These are phyloP conservation scores for Nicotiana rustica DNA, from an alignment of 305 asterid species.

Conservation along the genomic window DNA sequence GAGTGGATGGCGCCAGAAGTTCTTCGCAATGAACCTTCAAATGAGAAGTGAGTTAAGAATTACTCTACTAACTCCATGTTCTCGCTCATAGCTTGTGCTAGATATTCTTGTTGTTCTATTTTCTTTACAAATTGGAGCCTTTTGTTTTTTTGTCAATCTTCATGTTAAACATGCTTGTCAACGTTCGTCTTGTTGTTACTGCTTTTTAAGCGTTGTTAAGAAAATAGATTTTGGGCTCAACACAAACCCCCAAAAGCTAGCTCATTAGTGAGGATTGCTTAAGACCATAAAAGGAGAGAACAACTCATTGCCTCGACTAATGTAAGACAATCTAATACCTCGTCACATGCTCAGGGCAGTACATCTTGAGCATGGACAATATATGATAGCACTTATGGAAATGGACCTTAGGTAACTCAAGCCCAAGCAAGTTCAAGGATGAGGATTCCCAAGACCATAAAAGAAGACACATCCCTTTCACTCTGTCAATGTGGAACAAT, in stretches of 20 bases:
- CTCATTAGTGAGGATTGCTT: slow-evolving; percentile 23
- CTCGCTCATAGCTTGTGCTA: background rate
- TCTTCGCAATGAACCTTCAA: slow-evolving; percentile 97
- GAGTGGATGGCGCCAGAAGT: slow-evolving; percentile 99
- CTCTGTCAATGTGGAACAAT: background rate
- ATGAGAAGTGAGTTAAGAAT: slow-evolving; percentile 83
- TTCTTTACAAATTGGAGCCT: slow-evolving; percentile 21
- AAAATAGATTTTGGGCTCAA: slow-evolving; percentile 12
- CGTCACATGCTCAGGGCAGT: slow-evolving; percentile 6
- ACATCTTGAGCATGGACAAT: background rate
- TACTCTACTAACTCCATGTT: slow-evolving; percentile 19
- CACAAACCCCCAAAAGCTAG: slow-evolving; percentile 14
- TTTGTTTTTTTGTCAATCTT: background rate
- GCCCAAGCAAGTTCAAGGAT: slow-evolving; percentile 3
- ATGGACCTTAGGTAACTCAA: background rate
- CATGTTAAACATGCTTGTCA: slow-evolving; percentile 1
- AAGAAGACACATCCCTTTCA: background rate
- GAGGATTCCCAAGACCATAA: background rate
- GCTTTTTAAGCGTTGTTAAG: slow-evolving; percentile 14
- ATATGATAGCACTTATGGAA: background rate
- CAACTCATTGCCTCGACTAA: background rate
- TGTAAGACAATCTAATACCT: background rate
- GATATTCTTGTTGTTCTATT: background rate
- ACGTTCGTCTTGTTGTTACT: background rate
- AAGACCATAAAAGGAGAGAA: background rate